These are phyloP conservation scores for Pythium brachiatum DNA, from an alignment of 352 stramenopile species.

Conservation along the genomic window DNA sequence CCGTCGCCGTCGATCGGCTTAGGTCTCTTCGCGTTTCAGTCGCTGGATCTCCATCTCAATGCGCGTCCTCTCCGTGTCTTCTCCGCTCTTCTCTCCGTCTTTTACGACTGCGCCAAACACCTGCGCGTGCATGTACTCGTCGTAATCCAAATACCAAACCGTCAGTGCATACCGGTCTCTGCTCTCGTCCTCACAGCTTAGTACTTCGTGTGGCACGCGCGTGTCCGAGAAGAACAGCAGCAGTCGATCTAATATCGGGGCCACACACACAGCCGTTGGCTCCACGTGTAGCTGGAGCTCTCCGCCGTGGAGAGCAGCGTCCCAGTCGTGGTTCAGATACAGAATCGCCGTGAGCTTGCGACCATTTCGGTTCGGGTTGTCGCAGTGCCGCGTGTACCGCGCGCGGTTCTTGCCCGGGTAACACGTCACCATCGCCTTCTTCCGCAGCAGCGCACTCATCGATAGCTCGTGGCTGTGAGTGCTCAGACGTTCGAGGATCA, in stretches of 20 bases:
- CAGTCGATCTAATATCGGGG: slow-evolving; percentile 29
- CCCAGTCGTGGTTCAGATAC: slow-evolving; percentile 47
- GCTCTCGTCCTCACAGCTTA: slow-evolving; percentile 11
- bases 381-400: slow-evolving; percentile 46
- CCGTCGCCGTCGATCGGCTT: slow-evolving; percentile 4
- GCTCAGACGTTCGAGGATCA: slow-evolving; percentile 35
- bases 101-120: slow-evolving; percentile 24
- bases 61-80: slow-evolving; percentile 6
- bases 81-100: slow-evolving; percentile 1
- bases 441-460: slow-evolving; percentile 29
- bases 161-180: slow-evolving; percentile 46
- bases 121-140: slow-evolving; percentile 49
- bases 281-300: slow-evolving; percentile 32
- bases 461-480: slow-evolving; percentile 28
- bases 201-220: slow-evolving; percentile 47
- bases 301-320: slow-evolving; percentile 24
- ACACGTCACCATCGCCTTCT: slow-evolving; percentile 53
- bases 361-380: slow-evolving; percentile 48
- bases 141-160: slow-evolving; percentile 60
- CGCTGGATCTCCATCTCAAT: slow-evolving; percentile 22
- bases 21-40: neutral
- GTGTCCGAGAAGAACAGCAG: slow-evolving; percentile 51
- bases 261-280: neutral
- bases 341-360: slow-evolving; percentile 56
- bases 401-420: slow-evolving; percentile 38